phyloP scores from a whole-genome alignment of 805 yeast species.

The Saccharomycopsis javanensis region DNA sequence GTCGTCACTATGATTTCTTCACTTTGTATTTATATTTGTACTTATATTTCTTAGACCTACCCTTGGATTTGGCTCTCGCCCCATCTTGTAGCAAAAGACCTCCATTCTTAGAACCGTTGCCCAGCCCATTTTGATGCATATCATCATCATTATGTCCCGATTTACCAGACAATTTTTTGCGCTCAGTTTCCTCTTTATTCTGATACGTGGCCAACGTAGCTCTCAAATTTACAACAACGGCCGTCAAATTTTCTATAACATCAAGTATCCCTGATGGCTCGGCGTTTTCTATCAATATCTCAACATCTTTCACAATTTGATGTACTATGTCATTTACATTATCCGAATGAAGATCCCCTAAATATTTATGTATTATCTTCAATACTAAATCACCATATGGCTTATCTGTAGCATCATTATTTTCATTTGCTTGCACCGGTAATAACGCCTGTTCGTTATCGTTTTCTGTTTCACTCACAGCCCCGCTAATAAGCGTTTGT shows the following conservation, averaged over 20 bases:
- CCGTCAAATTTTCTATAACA: slow-evolving; percentile 1
- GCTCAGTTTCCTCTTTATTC: background rate
- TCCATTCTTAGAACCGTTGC: background rate
- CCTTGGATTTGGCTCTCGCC: slow-evolving; percentile 1
- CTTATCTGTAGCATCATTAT: background rate
- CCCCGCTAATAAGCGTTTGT: background rate
- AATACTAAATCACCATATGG: background rate
- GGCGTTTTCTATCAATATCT: background rate
- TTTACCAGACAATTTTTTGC: background rate
- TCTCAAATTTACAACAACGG: background rate
- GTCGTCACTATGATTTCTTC: background rate
- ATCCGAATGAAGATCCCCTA: background rate
- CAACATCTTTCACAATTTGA: background rate
- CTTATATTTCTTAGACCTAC: slow-evolving; percentile 6
- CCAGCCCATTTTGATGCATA: background rate
- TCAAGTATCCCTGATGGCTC: background rate
- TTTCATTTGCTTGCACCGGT: background rate
- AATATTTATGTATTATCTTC: background rate
- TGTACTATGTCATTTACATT: background rate
- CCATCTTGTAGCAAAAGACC: background rate
- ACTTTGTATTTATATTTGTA: slow-evolving; percentile 15
- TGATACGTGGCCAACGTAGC: background rate
- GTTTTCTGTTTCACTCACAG: background rate
- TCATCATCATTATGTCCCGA: background rate
- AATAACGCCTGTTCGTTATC: background rate